Percentiles rank a stretch among this genome's conserved stretches.
Evolutionary conservation across 805 yeast species (phyloP).

Genomic region (Candida sonorensis): DNA sequence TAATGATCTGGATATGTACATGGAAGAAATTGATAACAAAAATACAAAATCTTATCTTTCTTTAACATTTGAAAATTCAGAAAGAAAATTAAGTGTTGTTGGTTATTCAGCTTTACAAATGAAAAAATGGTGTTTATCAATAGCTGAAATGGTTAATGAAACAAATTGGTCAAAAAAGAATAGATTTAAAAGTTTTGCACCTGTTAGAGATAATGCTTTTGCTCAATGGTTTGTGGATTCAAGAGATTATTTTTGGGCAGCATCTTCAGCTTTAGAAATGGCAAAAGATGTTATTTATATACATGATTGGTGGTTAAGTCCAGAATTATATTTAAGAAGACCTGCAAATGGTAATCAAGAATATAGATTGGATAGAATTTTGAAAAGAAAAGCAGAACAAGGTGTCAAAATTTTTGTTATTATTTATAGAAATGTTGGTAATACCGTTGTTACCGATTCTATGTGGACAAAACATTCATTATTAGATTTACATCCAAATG

Average conservation of each 20-base stretch:
- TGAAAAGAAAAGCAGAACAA: constrained; percentile 84
- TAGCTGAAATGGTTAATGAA: constrained; percentile 58
- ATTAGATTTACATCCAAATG: constrained; percentile 75
- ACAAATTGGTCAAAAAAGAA: constrained; percentile 69
- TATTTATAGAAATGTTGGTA: constrained; percentile 88
- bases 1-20: constrained; percentile 19
- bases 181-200: constrained; percentile 89
- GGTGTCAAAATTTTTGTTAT: constrained; percentile 93
- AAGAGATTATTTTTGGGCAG: constrained; percentile 95
- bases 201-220: constrained; percentile 73
- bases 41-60: constrained; percentile 43
- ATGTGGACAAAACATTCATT: constrained; percentile 91
- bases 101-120: constrained; percentile 62
- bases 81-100: constrained; percentile 67
- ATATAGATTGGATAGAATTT: constrained; percentile 82
- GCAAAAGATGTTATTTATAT: constrained; percentile 91
- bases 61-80: constrained; percentile 63
- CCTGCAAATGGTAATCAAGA: constrained; percentile 95
- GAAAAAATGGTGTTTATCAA: constrained; percentile 68
- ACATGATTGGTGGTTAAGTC: constrained; percentile 98
- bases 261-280: constrained; percentile 84
- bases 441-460: constrained; percentile 90
- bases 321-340: constrained; percentile 86
- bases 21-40: constrained; percentile 25
- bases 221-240: constrained; percentile 96